phyloP scores from a whole-genome alignment of 371 early-diverging fungal genomes.

The Syncephalis plumigaleata region DNA sequence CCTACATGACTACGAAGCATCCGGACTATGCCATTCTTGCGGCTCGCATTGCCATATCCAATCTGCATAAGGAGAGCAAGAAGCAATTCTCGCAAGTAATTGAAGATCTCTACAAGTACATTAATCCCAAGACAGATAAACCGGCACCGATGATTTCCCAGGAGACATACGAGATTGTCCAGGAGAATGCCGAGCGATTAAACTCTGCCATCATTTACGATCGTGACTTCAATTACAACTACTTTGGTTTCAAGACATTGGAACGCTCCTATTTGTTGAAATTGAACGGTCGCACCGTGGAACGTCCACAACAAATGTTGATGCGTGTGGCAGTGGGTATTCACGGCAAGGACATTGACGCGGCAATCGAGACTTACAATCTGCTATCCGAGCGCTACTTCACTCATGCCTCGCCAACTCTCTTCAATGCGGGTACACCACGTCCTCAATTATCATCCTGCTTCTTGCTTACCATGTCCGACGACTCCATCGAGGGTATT shows the following conservation, averaged over 20 bases:
- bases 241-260: constrained; percentile 98
- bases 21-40: constrained; percentile 97
- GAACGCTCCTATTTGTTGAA: constrained; percentile 91
- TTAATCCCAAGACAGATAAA: constrained; percentile 79
- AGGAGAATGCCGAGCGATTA: constrained; percentile 61
- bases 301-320: constrained; percentile 98
- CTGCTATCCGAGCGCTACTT: constrained; percentile 91
- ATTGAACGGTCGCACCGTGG: constrained; percentile 68
- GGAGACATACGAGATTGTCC: constrained; percentile 48
- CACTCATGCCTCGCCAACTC: constrained; percentile 97
- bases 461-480: constrained; percentile 91
- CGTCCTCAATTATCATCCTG: constrained; percentile 93
- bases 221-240: constrained; percentile 94
- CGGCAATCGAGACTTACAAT: constrained; percentile 93
- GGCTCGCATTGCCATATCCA: constrained; percentile 93
- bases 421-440: constrained; percentile 97
- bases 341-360: constrained; percentile 84
- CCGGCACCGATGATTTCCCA: constrained; percentile 78
- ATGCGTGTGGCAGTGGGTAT: constrained; percentile 99
- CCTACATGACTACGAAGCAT: constrained; percentile 93
- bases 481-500: constrained; percentile 97
- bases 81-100: constrained; percentile 82
- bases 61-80: constrained; percentile 94
- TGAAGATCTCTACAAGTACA: constrained; percentile 65
- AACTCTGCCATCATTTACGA: constrained; percentile 88